Percentiles rank a stretch among this genome's conserved stretches.
Evolutionary conservation across 2,329 filamentous ascomycete species (phyloP).

Genomic region (Epichloe gansuensis): DNA sequence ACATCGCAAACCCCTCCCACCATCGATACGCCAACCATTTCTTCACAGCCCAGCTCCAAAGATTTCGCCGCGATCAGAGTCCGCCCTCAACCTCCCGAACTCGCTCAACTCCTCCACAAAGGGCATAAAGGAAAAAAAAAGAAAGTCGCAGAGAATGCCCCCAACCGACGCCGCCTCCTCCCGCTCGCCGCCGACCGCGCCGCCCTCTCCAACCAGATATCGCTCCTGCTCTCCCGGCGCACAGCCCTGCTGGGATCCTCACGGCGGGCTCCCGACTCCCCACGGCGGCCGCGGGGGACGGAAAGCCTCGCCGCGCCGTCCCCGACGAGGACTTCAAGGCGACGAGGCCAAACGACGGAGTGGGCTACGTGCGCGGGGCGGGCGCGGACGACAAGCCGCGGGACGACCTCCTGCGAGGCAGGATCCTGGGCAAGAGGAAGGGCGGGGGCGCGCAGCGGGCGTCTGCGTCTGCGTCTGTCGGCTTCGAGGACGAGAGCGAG

Average conservation of each 20-base stretch:
- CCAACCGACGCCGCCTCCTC: conserved; percentile 8
- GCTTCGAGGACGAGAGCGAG: conserved; percentile 16
- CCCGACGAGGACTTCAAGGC: neutral
- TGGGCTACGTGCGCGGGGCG: conserved; percentile 27
- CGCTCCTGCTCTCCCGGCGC: conserved; percentile 25
- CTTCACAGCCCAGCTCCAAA: too few relatives aligned
- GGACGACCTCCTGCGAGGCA: neutral
- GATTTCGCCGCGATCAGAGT: too few relatives aligned
- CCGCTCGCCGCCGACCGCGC: conserved; percentile 26
- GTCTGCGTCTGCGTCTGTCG: conserved; percentile 1
- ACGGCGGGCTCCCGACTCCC: conserved; percentile 1
- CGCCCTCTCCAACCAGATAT: conserved; percentile 29
- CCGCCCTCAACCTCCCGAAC: too few relatives aligned
- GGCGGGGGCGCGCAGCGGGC: conserved; percentile 4
- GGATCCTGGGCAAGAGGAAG: conserved; percentile 11
- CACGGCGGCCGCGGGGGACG: too few relatives aligned
- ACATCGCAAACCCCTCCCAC: too few relatives aligned
- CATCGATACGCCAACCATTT: too few relatives aligned
- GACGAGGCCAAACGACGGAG: conserved; percentile 22
- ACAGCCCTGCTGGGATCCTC: conserved; percentile 21
- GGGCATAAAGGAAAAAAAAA: neutral
- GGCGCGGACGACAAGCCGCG: conserved; percentile 8
- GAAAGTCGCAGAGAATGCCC: too few relatives aligned
- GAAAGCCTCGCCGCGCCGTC: neutral
- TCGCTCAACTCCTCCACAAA: neutral